Base-by-base conservation (phyloP, 805 yeast genomes). In the Zygotorulaspora chibaensis region DNA sequence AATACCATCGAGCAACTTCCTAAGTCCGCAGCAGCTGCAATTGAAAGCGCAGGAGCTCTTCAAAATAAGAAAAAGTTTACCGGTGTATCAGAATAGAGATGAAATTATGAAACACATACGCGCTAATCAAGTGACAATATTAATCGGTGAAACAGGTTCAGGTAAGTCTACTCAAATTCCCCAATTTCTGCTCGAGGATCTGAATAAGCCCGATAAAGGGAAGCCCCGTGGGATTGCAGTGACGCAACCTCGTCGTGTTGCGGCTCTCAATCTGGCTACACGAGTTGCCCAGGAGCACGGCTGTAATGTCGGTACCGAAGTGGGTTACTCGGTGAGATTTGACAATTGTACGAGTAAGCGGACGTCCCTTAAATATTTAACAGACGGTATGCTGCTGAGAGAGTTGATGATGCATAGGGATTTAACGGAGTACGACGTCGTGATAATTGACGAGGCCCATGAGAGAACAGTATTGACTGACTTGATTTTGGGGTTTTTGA, bases 91-190 rank as follows among this genome's bases (percentile, higher is more conserved):
- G 53, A 87, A 86, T 50, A 79, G 79, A 55, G 81, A 78, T 36
- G 75, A 79, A 43, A 75, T 91, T 13, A 61, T 85, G 49, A 67
- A 74, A 8, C 77, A 80, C 50, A 59, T 91, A 2, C 46, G 67
- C 2, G 49, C 67, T 9, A 77, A 83, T 56, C 81, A 76, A 51
- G 95, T 89, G 4, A 80, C 90, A 0, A 80, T 91, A 1, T 73
- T 91, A 15, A 85, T 93, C 61, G 98, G 98, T 67, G 98, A 91
- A 62, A 91, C 99, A 0, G 99, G 99, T 67, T 87, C 96, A 7
- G 98, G 98, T 72, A 91, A 91, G 62, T 90, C 98, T 3, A 91
- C 99, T 0, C 99, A 91, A 69, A 82, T 91, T 38, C 98, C 99
- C 0, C 98, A 91, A 62, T 83, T 91, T 53, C 62, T 91, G n/a